Evolutionary conservation across 176 grass and related monocot species (phyloP), one percentile per base, ranked within the genome.

Genomic region (Coix lacrymajobi): DNA sequence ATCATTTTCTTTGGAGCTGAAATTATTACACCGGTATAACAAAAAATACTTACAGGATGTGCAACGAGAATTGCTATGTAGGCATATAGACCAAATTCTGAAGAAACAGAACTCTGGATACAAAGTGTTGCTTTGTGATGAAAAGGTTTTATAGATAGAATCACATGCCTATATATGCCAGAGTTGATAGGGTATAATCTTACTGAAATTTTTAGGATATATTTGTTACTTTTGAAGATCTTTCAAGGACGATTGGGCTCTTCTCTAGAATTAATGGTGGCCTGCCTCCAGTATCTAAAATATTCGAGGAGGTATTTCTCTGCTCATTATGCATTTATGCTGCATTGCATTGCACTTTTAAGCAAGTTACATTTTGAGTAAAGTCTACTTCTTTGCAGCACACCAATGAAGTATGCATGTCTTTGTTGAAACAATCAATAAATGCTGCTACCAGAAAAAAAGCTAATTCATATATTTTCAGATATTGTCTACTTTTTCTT

Each of bases 231-330:
- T 33, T 63, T 8, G n/a, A n/a, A n/a, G 94, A 97, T 45, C 79
- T 97, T 13, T 91, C 94, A 40, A 91, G 94, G 69, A 91, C 93
- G 86, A 91, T 87, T 48, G 87, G 91, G 29, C 91, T 97, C 43
- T 97, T 97, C 68, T 87, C 83, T 29, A 93, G 63, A 75, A 78
- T 89, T 68, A 90, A 66, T 26, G 67, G n/a, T 19, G 88, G 91
- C 34, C 78, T 97, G 6, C 64, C 67, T 39, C 88, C 82, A 87
- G 63, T 91, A 73, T 85, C 86, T 48, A 85, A 60, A 80, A 91
- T 87, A 82, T 97, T 97, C 85, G 80, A 93, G 81, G 76, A 91
- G 94, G 94, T 93, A 69, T 17, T n/a, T 26, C 10, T 29, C 36
- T 3, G 13, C 17, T 67, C 68, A 84, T 77, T 4, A 8, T 73